Base-by-base conservation (phyloP, 2,329 filamentous ascomycete genomes). In the Aspergillus jensenii region DNA sequence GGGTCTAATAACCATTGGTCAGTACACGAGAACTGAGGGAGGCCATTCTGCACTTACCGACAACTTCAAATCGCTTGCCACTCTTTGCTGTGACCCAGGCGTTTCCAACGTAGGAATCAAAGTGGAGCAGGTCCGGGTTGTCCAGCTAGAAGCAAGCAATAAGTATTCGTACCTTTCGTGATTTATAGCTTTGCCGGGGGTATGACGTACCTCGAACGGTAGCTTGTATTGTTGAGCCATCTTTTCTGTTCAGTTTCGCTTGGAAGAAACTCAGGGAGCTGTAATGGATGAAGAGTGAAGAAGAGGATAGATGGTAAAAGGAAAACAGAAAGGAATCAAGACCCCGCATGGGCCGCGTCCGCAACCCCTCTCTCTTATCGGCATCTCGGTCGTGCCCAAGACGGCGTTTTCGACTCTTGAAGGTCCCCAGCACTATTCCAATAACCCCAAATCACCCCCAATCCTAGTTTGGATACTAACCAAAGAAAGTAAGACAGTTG, bases 61-160 rank as follows among this genome's bases (percentile, higher is more conserved):
- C 64, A 9, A 85, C 78, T 59, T 81, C 75, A 59, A 85, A 85
- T 0, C 79, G 77, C 35, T 76, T 73, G 49, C 78, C 78, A 31
- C 76, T 79, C 44, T 75, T 76, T 15, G 82, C 75, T 12, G 72
- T 56, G 1, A 80, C 72, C 74, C 79, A 81, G 64, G 79, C 62
- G 52, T 81, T 79, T 55, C 83, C 74, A 55, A 85, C 72, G 53
- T 80, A 79, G 49, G 79, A 83, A 59, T 83, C 78, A 43, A 77
- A 77, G 35, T 80, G 76, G 15, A 81, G 73, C 14, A 85, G 76
- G 25, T 73, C 75, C 2, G 76, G 74, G 66, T 85, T 78, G 19
- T 75, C 70, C 35, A 85, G 74, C 65, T 80, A 60, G 78, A 76
- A 14, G 21, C 23, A 5, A 41, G 27, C 15, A 15, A 31, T 40